phyloP scores from a whole-genome alignment of 1,284 basidiomycete species.

The Leccinum pachyderme region DNA sequence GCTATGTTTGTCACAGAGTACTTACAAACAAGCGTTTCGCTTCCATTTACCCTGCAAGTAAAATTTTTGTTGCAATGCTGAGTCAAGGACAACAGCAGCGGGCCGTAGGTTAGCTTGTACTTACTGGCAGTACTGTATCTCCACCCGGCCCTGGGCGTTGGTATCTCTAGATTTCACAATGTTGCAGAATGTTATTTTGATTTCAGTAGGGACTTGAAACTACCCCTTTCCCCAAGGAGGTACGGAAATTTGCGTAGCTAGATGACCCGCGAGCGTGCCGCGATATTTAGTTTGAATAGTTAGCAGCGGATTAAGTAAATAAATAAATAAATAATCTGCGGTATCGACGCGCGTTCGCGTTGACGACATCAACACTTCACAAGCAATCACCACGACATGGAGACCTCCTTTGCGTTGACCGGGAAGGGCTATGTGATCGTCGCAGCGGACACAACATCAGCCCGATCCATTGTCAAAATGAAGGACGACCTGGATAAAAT shows the following conservation, averaged over 20 bases:
- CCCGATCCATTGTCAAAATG: constrained; percentile 95
- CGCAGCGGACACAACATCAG: constrained; percentile 88
- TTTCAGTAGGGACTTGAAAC: background rate
- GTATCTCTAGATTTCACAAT: background rate
- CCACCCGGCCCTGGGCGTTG: background rate
- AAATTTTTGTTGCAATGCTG: background rate
- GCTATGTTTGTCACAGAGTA: background rate
- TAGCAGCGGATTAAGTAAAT: constrained; percentile 13
- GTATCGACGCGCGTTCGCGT: constrained; percentile 28
- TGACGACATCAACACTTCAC: constrained; percentile 16
- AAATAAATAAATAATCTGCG: constrained; percentile 11
- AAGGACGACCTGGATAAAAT: constrained; percentile 98
- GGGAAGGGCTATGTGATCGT: constrained; percentile 92
- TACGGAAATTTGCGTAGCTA: background rate
- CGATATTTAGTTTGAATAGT: background rate
- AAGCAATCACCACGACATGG: constrained; percentile 47
- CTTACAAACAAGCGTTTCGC: background rate
- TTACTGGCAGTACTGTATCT: background rate
- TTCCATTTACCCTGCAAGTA: background rate
- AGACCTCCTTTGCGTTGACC: constrained; percentile 72
- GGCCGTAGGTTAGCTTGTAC: background rate
- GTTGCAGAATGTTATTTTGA: background rate
- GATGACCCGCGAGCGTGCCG: background rate
- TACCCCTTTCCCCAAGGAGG: no score
- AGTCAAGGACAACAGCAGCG: background rate